Base-by-base conservation (phyloP, 176 grass and related monocot species). In the Canna indica region DNA sequence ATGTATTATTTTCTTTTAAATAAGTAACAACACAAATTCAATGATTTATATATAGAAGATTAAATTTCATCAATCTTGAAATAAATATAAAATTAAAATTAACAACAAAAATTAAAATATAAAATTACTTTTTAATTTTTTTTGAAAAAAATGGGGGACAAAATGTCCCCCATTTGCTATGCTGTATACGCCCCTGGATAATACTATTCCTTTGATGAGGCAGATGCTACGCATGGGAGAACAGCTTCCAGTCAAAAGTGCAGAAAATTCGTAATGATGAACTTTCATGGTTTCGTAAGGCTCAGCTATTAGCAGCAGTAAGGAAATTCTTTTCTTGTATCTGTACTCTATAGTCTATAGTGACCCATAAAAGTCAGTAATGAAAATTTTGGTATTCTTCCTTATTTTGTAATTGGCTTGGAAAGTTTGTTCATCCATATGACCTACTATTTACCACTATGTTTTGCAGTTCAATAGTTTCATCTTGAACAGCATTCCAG, bases 181-280 rank as follows among this genome's bases (percentile, higher is more conserved):
- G n/a, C n/a, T n/a, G n/a, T n/a, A n/a, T n/a, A n/a, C n/a, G n/a
- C n/a, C n/a, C n/a, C n/a, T n/a, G n/a, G n/a, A n/a, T n/a, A n/a
- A 24, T 52, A 30, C 41, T 25, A 38, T 6, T 69, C 45, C 68
- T 70, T 24, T 20, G 73, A 77, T 34, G 48, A 25, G 62, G 41
- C 77, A 99, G 94, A 79, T 99, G 89, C 72, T 99, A 99, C 73
- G 86, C 94, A 82, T 99, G 94, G 94, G 94, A 99, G 72, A 79
- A 99, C 73, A 99, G 94, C 77, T 99, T 99, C 79, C 90, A 99
- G 65, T 99, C 84, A 47, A 99, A 99, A 70, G 94, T 90, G 26
- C 94, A 93, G 77, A 86, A 67, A 59, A 85, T 99, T 57, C 94
- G 94, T 1, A 83, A 93, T 80, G 94, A 99, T 78, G 94, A 99